Base-by-base conservation (phyloP, 345 rosid genomes). In the Citrus maxima region DNA sequence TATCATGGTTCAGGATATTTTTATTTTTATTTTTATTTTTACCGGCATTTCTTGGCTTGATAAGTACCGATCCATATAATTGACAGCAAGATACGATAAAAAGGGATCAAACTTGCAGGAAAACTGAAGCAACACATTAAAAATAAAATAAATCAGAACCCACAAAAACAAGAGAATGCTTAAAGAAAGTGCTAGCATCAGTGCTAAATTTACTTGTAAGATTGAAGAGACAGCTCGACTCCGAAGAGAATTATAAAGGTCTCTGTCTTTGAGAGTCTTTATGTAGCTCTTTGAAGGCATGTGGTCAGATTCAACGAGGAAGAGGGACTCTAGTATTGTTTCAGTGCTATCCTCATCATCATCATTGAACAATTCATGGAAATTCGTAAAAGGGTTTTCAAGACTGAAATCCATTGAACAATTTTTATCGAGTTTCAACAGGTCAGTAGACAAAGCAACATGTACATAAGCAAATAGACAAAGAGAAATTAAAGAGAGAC, bases 61-160 rank as follows among this genome's bases (percentile, higher is more conserved):
- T 66, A 94, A 67, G 86, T 91, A 92, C 76, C 98, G 88, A 84
- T 94, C 98, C 42, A 94, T 85, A 82, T 94, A 94, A 83, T 92
- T 94, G 27, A 88, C 85, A 14, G 97, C 95, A 55, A 94, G 95
- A 83, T 91, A 94, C 58, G 91, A 78, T 65, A 88, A 32, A 76
- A 84, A 81, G 7, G 89, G 90, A 62, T 87, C 90, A 61, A 77
- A 78, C 63, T 73, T 55, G 75, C 81, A 55, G 77, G 84, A 86
- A 59, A 85, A 62, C 94, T 85, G 88, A 77, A 80, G 79, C 28
- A 38, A n/a, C 7, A 34, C n/a, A 42, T 58, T n/a, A 32, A 42
- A 18, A 64, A 46, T 13, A 46, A 42, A 55, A 10, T 37, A 7
- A 16, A 5, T 40, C 10, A 58, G 13, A 71, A 54, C 6, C 21